Conservation (phyloP, 495 filamentous ascomycete genomes). For the Trichoderma orchidacearum region DNA sequence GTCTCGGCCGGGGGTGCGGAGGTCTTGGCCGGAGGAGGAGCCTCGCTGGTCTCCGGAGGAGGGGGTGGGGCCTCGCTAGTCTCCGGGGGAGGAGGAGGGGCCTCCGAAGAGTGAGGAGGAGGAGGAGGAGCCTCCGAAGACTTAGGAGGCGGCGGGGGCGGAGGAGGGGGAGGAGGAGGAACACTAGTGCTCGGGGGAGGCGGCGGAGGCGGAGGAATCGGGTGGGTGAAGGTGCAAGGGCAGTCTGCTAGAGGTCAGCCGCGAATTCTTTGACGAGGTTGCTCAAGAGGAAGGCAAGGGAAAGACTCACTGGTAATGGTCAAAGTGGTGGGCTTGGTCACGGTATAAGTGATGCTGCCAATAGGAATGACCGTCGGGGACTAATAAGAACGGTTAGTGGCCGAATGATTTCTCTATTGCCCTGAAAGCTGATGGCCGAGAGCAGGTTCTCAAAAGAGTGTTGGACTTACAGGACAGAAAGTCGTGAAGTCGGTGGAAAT, state of each 20-base stretch:
- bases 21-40: constrained; percentile 9
- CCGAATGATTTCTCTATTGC: not conserved
- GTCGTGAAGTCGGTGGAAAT: constrained; percentile 19
- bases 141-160: constrained; percentile 3
- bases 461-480: constrained; percentile 20
- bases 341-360: constrained; percentile 18
- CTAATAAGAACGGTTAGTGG: constrained; percentile 6
- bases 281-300: not conserved
- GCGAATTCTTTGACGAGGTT: not conserved
- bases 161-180: constrained; percentile 4
- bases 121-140: not conserved
- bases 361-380: constrained; percentile 13
- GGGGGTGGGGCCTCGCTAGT: constrained; percentile 6
- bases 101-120: constrained; percentile 5
- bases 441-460: not conserved
- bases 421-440: not conserved
- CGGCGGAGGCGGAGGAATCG: constrained; percentile 6
- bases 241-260: constrained; percentile 15
- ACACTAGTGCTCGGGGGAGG: not conserved
- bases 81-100: constrained; percentile 5
- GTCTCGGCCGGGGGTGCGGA: constrained; percentile 2
- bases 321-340: constrained; percentile 17
- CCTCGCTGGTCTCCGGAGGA: constrained; percentile 9
- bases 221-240: constrained; percentile 23
- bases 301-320: constrained; percentile 20